These are phyloP conservation scores for Rhodomyrtus tomentosa DNA, from an alignment of 345 rosid genomes.

Conservation along the genomic window DNA sequence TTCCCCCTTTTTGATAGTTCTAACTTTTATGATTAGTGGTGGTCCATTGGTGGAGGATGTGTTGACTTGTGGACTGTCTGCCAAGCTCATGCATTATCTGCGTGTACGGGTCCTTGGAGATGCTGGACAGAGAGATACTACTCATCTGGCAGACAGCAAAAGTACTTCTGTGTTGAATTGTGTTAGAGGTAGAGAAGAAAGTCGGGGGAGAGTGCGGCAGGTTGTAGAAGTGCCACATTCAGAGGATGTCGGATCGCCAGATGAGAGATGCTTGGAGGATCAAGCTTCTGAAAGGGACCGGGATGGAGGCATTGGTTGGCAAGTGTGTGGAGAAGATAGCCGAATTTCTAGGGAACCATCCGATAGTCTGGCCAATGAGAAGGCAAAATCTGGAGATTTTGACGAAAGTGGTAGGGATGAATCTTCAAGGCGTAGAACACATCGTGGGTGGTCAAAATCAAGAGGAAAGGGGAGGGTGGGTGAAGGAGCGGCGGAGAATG, in stretches of 20 bases:
- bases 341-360: slow-evolving; percentile 25
- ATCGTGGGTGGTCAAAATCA: slow-evolving; percentile 46
- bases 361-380: slow-evolving; percentile 11
- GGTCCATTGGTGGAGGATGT: slow-evolving; percentile 93
- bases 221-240: slow-evolving; percentile 40
- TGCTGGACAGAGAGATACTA: slow-evolving; percentile 53
- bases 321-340: slow-evolving; percentile 15
- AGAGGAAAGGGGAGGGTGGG: slow-evolving; percentile 60
- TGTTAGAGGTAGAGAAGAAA: slow-evolving; percentile 67
- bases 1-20: background rate
- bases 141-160: slow-evolving; percentile 40
- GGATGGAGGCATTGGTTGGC: slow-evolving; percentile 22
- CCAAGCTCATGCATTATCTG: slow-evolving; percentile 92
- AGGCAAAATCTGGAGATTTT: slow-evolving; percentile 16
- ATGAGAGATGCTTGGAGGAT: slow-evolving; percentile 29
- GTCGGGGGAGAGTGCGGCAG: slow-evolving; percentile 57
- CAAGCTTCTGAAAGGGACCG: slow-evolving; percentile 22
- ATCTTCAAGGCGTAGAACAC: slow-evolving; percentile 44
- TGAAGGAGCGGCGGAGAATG: slow-evolving; percentile 51
- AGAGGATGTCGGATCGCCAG: slow-evolving; percentile 21
- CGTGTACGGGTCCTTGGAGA: slow-evolving; percentile 86
- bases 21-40: slow-evolving; percentile 29
- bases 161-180: slow-evolving; percentile 21
- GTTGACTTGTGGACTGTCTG: slow-evolving; percentile 80
- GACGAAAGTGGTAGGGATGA: slow-evolving; percentile 79